Evolutionary conservation across 768 basidiomycete genomes (phyloP), one percentile per base, ranked within the genome.

Genomic region (Coprinopsis cinerea): DNA sequence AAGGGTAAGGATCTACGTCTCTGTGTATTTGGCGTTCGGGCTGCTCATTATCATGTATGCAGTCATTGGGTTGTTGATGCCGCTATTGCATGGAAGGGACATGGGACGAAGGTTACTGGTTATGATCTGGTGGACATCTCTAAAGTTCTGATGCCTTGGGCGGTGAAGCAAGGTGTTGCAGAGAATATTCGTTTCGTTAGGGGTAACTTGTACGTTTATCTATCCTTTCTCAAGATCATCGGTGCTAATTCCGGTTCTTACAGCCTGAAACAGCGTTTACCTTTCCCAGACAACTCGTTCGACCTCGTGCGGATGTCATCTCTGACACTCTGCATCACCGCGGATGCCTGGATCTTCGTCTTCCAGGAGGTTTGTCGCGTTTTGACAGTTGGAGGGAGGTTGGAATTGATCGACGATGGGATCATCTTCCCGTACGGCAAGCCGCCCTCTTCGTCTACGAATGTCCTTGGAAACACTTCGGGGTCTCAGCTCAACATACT

Each of bases 251-350:
- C 48, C 42, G 42, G 47, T 23, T 32, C 44, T 35, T 39, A 18
- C 49, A 85, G 82, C 61, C 64, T 85, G 27, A 74, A 74, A 53
- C 70, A 79, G 56, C 65, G 68, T 22, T 68, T 88, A 17, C 85
- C 86, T 0, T 87, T 86, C 57, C 67, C 67, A 0, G 74, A 76
- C 55, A 67, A 74, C 37, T 69, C 71, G 1, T 88, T 89, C 54
- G 84, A 89, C 59, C 67, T 83, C 41, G 79, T 91, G 34, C 74
- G 86, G 43, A 79, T 89, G 74, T 80, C 84, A n/a, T 80, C 84
- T 53, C 66, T 86, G 9, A 67, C 75, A 13, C 68, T 84, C 15
- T 77, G 73, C 53, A 69, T 90, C 32, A 80, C 85, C 1, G 59
- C 69, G 32, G 69, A 76, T 3, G 65, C 72, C 25, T 89, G 88